Evolutionary conservation across 352 stramenopile genomes (phyloP), one percentile per base, ranked within the genome.

Genomic region (Phytopythium litorale): DNA sequence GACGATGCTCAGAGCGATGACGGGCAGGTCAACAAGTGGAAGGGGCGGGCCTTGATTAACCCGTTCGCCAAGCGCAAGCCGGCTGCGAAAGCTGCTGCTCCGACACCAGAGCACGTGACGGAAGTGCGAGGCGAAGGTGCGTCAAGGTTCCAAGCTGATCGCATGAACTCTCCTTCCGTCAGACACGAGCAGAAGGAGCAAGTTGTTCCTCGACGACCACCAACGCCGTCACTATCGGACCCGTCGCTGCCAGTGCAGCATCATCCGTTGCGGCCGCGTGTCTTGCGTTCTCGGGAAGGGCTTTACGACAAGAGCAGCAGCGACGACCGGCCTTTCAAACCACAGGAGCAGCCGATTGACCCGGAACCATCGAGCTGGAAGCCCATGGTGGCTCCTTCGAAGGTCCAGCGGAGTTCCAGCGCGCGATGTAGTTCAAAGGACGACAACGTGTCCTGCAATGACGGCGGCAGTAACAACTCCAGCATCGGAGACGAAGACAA

Each of bases 41-140:
- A 86, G 64, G 73, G 74, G n/a, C 75, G 82, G 1, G 82, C 82
- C 13, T 65, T 91, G 15, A 63, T 83, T 21, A 85, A 91, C 66
- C 82, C 82, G 19, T 91, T 91, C 60, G 82, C 80, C 37, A 88
- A 85, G 61, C 68, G 73, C 13, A 78, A 79, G 58, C 16, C 51
- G 2, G 32, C 52, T 49, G 21, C 38, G 15, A 75, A 49, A 42
- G 2, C 19, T 49, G 6, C 16, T 12, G 7, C 35, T 30, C 6
- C 46, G 25, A 55, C 45, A 42, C 18, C 58, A 1, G 65, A 62
- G 15, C 42, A 64, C 5, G 42, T 46, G 33, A 7, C 21, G 4
- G 56, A 45, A 4, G 33, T 33, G 32, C 18, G 35, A 38, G 18
- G 19, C 16, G 11, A 8, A 32, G 46, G 8, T n/a, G 16, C 12